These are phyloP conservation scores for Fusarium drepaniforme DNA, from an alignment of 2,329 filamentous ascomycete species.

Conservation along the genomic window DNA sequence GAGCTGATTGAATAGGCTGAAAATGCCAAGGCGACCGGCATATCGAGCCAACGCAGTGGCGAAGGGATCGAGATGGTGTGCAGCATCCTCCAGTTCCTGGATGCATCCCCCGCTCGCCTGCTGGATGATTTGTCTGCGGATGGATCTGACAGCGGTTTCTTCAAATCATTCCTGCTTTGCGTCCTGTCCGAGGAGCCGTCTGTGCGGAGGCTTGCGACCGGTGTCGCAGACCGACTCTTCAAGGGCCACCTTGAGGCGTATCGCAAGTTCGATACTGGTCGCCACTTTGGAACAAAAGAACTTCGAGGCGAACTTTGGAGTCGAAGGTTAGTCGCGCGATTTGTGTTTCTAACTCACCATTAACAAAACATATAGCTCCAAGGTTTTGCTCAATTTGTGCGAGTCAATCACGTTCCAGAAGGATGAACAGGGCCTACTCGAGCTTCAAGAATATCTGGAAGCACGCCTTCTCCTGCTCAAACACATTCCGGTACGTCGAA, in stretches of 20 bases:
- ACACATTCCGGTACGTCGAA: conserved; percentile 59
- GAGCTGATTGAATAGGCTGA: conserved; percentile 26
- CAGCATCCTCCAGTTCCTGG: conserved; percentile 67
- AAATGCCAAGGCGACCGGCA: conserved; percentile 27
- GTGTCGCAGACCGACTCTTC: conserved; percentile 63
- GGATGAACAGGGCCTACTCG: conserved; percentile 57
- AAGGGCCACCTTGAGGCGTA: conserved; percentile 45
- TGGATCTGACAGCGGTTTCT: conserved; percentile 48
- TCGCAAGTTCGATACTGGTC: conserved; percentile 40
- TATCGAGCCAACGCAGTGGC: conserved; percentile 13
- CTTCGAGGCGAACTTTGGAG: conserved; percentile 63
- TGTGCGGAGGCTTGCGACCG: conserved; percentile 61
- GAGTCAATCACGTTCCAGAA: conserved; percentile 59
- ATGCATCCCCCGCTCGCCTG: conserved; percentile 58
- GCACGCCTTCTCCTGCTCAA: conserved; percentile 66
- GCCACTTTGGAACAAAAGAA: conserved; percentile 42
- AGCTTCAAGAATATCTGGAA: conserved; percentile 68
- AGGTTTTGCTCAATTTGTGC: conserved; percentile 60
- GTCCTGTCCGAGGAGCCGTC: conserved; percentile 64
- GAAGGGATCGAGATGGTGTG: conserved; percentile 45
- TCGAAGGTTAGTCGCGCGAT: conserved; percentile 58
- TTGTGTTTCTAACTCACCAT: not conserved
- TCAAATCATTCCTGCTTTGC: conserved; percentile 66
- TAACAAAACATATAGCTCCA: conserved; percentile 43
- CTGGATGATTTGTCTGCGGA: conserved; percentile 47